Base-by-base conservation (phyloP, 2,329 filamentous ascomycete species). In the Beauveria medogensis region DNA sequence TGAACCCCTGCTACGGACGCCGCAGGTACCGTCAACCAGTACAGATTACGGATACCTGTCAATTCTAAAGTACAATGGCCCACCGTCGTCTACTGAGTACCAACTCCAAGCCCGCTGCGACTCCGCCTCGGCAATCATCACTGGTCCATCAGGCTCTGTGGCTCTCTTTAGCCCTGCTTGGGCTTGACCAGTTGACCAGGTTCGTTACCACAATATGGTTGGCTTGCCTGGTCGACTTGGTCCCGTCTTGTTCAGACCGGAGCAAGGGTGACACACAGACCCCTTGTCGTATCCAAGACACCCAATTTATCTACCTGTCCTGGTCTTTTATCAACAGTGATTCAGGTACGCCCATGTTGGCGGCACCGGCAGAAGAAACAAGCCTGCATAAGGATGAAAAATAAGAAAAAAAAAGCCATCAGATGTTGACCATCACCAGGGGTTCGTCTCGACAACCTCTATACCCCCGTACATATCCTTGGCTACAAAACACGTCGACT, bases 231-330 rank as follows among this genome's bases (percentile, higher is more conserved):
- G 22, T 26, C 22, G 40, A 34, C 55, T 58, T 58, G 46, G 52
- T 55, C 44, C 14, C 41, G 40, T 53, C 58, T 55, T 48, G 53
- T 52, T 52, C 60, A 24, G 47, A 41, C 60, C 46, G 55, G 55
- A 34, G 55, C 55, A 69, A 66, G 70, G 68, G 65, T 69, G 67
- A 62, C 65, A 68, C 69, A 74, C 72, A 72, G 71, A 71, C 70
- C 68, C 65, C 70, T 68, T 64, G 66, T 67, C 61, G 63, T 62
- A 66, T 54, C 62, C 67, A 61, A 73, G 68, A 73, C 70, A 73
- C 69, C 73, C 68, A 66, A 64, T 69, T 68, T 65, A 50, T 51
- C 56, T 66, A 63, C 64, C 67, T 66, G 65, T 66, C 64, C 63
- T 43, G 47, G 34, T 53, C 43, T 54, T 64, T 63, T 65, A 67